Base-by-base conservation (phyloP, 2,329 filamentous ascomycete species). In the Mycosphaerelloides madeirae region DNA sequence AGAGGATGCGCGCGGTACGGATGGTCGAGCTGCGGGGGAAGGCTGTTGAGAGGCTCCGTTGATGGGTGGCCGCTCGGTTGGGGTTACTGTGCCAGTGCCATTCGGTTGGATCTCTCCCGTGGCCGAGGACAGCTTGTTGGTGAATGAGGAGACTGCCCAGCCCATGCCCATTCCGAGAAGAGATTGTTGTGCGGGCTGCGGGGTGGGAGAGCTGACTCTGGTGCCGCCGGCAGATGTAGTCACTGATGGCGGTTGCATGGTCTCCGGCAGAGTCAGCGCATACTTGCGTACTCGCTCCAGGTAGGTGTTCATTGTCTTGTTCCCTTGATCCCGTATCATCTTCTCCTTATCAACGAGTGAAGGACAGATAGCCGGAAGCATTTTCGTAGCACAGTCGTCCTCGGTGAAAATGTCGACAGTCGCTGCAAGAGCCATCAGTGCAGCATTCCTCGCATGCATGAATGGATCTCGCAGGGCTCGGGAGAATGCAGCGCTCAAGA, bases 71-170 rank as follows among this genome's bases (percentile, higher is more conserved):
- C 44, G 39, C 22, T 42, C 47, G 18, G 48, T 35, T 16, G 45
- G 38, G 13, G 53, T 41, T 14, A 39, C 33, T 32, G 44, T 40
- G 25, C 41, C 70, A 48, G 75, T 75, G 41, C 73, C 67, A 14
- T 75, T 63, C 11, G 80, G 70, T 61, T 91, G 77, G 52, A 98
- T 98, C 45, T 96, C 85, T 14, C 93, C 93, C 7, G 85, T 85
- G 0, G 88, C 89, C 0, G 85, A 70, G 1, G 87, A 83, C 11
- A 97, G 66, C 60, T 95, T 96, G 68, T 97, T 97, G 2, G 93
- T 97, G 63, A 98, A 98, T 1, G 89, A 96, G 0, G 93, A 97
- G 43, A 98, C 96, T 1, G 93, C 93, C 93, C 93, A 98, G 11
- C 93, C 93, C 1, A 93, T 81, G 93, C 93, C 97, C 22, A 25